Percentiles rank a stretch among this genome's conserved stretches.
phyloP scores from a whole-genome alignment of 345 rosid genomes.

The Murraya koenigii region DNA sequence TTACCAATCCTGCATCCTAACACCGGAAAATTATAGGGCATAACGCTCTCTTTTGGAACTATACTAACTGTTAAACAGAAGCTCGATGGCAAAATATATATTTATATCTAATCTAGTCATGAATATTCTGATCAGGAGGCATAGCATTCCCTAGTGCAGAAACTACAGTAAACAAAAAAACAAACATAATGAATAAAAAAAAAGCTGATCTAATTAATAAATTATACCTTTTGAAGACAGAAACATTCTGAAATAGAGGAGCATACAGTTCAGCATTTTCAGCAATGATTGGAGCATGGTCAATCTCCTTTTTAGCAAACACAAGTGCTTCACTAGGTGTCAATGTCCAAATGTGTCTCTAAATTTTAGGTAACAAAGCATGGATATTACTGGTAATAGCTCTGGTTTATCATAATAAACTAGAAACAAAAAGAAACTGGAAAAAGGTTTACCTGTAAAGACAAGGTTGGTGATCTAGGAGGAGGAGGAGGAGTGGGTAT shows the following conservation, averaged over 20 bases:
- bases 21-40: not conserved
- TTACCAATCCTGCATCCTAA: not conserved
- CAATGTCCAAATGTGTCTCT: conserved; percentile 61
- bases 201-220: not conserved
- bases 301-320: conserved; percentile 69
- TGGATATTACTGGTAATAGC: conserved; percentile 1
- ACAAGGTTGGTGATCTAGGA: conserved; percentile 27
- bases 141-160: not conserved
- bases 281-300: conserved; percentile 36
- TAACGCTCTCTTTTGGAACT: not conserved
- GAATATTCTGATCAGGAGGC: not conserved
- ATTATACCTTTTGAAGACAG: conserved; percentile 66
- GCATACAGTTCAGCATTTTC: conserved; percentile 55
- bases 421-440: not conserved
- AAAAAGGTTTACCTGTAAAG: conserved; percentile 45
- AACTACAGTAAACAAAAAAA: not conserved
- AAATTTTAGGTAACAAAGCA: conserved; percentile 13
- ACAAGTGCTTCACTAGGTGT: conserved; percentile 57
- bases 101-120: not conserved
- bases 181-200: not conserved
- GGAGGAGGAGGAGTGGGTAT: conserved; percentile 32
- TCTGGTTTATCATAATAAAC: not conserved
- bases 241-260: conserved; percentile 61
- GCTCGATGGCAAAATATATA: not conserved
- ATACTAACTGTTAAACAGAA: not conserved